phyloP scores from a whole-genome alignment of 345 rosid genomes.

The Draba incana region DNA sequence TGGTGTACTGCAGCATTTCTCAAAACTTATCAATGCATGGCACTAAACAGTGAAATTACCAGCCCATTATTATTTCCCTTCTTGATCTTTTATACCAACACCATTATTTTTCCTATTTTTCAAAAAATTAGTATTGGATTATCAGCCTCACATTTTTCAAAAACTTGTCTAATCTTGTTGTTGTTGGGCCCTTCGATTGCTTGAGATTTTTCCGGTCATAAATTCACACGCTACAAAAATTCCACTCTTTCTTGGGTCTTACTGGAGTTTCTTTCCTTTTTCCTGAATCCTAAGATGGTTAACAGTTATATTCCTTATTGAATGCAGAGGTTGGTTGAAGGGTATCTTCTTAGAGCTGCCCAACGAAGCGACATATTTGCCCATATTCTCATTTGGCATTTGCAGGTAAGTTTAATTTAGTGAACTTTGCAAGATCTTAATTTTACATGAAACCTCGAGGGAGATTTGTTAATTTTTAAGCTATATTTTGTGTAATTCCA shows the following conservation, averaged over 20 bases:
- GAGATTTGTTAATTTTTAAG: conserved; percentile 31
- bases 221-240: no score
- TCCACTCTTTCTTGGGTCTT: not conserved
- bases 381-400: conserved; percentile 97
- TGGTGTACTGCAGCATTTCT: no score
- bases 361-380: conserved; percentile 96
- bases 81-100: no score
- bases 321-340: conserved; percentile 90
- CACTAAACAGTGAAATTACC: no score
- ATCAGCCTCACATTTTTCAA: no score
- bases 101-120: no score
- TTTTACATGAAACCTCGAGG: conserved; percentile 12
- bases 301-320: conserved; percentile 6
- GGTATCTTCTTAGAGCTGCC: conserved; percentile 96
- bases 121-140: no score
- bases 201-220: no score
- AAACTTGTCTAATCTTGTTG: no score
- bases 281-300: conserved; percentile 9
- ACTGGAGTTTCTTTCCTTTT: conserved; percentile 25
- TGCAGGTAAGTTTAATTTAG: conserved; percentile 61
- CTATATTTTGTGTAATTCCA: conserved; percentile 46
- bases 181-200: no score
- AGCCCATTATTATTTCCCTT: no score
- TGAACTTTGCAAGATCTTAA: conserved; percentile 30
- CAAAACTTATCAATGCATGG: no score